Base-by-base conservation (phyloP, 768 basidiomycete genomes). In the Gloeophyllum trabeum region DNA sequence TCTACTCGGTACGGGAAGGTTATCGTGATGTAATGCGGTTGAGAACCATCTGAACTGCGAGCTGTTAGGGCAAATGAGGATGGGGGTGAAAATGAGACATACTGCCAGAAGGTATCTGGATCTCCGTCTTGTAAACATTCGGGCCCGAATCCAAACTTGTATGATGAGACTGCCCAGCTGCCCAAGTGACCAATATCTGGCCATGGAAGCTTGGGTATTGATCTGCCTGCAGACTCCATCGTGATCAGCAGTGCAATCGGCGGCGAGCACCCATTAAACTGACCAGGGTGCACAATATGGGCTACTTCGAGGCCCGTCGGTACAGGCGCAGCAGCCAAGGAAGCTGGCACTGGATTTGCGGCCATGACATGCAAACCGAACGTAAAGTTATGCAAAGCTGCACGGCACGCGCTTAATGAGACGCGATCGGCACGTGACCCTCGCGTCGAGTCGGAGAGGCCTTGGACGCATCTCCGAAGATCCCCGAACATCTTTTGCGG, bases 21-120 rank as follows among this genome's bases (percentile, higher is more conserved):
- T 39, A 96, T 69, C 0, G 92, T 94, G 53, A 98, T 87, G 48
- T 86, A 86, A 63, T 99, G 94, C 2, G 96, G 96, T 53, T 98
- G 96, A 2, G 93, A 90, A 2, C 96, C 96, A 56, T 98, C 96
- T 3, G 83, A 83, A 57, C 86, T 89, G 48, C 14, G 32, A 42
- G 48, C 22, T 16, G 22, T 48, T 37, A 16, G 40, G 20, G 13
- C 4, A 13, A 30, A 10, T 13, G 3, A 20, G 46, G n/a, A 42
- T 1, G 28, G 40, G 16, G 42, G 39, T 22, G 28, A 16, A 14
- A 21, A 16, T 19, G 5, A 18, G 5, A 71, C 90, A 59, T 59
- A 98, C 93, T 98, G 96, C 96, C 96, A 98, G 57, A 97, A 94
- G 0, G 93, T 97, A 30, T 87, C 82, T 23, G 87, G 81, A 54